These are phyloP conservation scores for Epithemia pelagica DNA, from an alignment of 108 stramenopile species.

Conservation along the genomic window DNA sequence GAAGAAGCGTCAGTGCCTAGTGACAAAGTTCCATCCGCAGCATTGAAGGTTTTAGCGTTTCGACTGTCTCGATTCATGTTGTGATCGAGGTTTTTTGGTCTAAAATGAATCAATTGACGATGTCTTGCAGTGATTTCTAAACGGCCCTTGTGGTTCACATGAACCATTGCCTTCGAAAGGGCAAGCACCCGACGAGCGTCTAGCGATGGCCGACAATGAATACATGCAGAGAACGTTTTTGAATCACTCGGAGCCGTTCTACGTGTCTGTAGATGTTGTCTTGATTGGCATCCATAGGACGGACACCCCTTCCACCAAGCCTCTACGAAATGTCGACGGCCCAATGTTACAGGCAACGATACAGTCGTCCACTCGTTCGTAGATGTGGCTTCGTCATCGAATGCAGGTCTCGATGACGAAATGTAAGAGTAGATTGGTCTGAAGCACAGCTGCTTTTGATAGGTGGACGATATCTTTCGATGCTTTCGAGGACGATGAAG, in stretches of 20 bases:
- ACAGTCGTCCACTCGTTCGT: neutral
- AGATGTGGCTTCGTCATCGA: too few species aligned
- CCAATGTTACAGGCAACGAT: neutral
- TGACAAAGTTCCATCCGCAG: neutral
- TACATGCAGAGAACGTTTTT: neutral
- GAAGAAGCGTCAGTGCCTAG: neutral
- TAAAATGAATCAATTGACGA: neutral
- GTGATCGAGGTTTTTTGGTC: neutral
- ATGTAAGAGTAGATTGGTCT: too few species aligned
- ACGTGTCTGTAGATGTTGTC: neutral
- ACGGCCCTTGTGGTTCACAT: neutral
- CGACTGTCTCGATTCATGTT: neutral
- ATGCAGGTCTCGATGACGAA: too few species aligned
- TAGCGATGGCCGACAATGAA: neutral
- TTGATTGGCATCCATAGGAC: neutral
- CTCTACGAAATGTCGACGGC: neutral
- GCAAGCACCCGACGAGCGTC: neutral
- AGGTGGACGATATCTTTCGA: too few species aligned
- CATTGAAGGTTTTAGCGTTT: neutral
- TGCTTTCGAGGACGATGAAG: too few species aligned
- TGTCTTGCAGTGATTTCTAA: neutral
- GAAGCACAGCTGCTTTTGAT: too few species aligned
- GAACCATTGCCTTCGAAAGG: neutral
- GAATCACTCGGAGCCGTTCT: neutral
- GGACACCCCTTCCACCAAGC: neutral